Evolutionary conservation across 1,284 basidiomycete genomes (phyloP), one percentile per base, ranked within the genome.

Genomic region (Leucoagaricus sp.): DNA sequence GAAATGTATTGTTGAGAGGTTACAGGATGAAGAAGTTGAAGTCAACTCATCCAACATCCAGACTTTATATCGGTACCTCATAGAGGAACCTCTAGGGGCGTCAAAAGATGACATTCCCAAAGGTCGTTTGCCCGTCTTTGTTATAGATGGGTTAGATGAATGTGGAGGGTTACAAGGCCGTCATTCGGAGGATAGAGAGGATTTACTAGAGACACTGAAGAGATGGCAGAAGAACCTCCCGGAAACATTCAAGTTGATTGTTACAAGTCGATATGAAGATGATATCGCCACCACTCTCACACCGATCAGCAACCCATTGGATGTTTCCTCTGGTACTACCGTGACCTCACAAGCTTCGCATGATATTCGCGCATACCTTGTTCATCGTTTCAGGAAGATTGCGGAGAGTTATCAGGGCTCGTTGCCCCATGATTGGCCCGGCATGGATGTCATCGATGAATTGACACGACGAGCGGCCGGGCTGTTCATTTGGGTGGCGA

Each of bases 81-180:
- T 70, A 17, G 58, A 65, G 26, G 59, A 61, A 19, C 65, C 67
- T 2, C 47, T 67, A 23, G 49, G 44, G 29, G 54, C 51, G 17
- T 57, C 57, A 21, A 36, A 8, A 9, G 8, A 17, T 33, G 58
- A 61, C 23, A 63, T 62, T 13, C 59, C 59, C 0, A 15, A 17
- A 17, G 60, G 49, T 9, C 33, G 58, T n/a, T 58, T 55, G 4
- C 60, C 65, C 12, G 62, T 72, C 8, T 44, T 69, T 41, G 63
- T 71, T n/a, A 57, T 72, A 45, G 71, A 73, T 57, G 71, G 69
- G 2, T 52, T 71, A 17, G 71, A 73, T 55, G 71, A 73, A 60
- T 72, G 70, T 53, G 65, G 64, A 21, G 66, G 62, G 0, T 45
- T 64, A 2, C 62, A 63, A 23, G 58, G 55, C 6, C 48, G 54